Conservation (phyloP, 768 basidiomycete genomes). For the Lactarius indigo region DNA sequence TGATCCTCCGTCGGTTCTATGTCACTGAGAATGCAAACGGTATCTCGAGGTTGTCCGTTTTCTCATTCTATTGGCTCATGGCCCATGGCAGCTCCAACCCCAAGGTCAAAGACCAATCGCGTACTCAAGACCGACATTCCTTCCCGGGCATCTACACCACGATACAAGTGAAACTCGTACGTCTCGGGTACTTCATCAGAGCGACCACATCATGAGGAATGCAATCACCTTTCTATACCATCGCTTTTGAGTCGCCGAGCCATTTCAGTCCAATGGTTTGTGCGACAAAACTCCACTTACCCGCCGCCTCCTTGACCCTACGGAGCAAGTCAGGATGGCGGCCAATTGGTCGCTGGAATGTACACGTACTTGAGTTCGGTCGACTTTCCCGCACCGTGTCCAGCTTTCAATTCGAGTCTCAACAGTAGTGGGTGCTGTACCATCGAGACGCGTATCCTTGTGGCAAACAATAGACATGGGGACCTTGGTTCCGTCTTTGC, state of each 20-base stretch:
- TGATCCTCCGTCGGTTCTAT: constrained; percentile 58
- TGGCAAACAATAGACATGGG: constrained; percentile 86
- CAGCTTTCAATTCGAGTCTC: constrained; percentile 75
- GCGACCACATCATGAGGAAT: not conserved
- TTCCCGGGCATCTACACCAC: constrained; percentile 22
- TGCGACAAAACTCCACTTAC: constrained; percentile 74
- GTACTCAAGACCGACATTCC: constrained; percentile 80
- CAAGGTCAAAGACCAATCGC: constrained; percentile 83
- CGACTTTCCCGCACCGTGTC: constrained; percentile 77
- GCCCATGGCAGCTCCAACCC: constrained; percentile 66
- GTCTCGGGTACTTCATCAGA: not conserved
- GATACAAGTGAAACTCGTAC: constrained; percentile 11
- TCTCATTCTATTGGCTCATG: constrained; percentile 9
- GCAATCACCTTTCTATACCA: not conserved
- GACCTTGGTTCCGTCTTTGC: constrained; percentile 74
- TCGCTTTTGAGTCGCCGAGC: constrained; percentile 1
- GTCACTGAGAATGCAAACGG: constrained; percentile 93
- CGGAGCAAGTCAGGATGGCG: constrained; percentile 8
- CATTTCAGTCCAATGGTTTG: constrained; percentile 54
- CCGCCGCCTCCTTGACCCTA: constrained; percentile 72
- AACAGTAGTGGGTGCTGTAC: constrained; percentile 71
- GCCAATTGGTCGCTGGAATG: not conserved
- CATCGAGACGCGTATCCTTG: constrained; percentile 60
- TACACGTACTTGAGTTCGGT: constrained; percentile 57
- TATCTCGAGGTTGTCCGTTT: constrained; percentile 33